These are phyloP conservation scores for Aspergillus quadrilineatus DNA, from an alignment of 2,329 filamentous ascomycete species.

Conservation along the genomic window DNA sequence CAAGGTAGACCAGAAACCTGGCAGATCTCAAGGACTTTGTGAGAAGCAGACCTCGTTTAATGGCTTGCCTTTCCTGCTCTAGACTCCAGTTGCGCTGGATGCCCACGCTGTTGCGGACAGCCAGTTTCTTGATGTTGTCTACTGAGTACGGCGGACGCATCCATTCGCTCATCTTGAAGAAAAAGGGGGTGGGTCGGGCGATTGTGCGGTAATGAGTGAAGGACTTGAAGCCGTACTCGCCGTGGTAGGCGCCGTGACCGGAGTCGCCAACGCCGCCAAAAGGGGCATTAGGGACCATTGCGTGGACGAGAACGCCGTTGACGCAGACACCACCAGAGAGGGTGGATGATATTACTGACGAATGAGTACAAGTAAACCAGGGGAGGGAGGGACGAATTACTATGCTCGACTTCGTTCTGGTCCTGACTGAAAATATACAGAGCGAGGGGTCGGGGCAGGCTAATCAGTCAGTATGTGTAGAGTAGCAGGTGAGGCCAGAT, in stretches of 20 bases:
- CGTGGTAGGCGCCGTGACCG: constrained; percentile 14
- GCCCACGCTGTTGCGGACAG: constrained; percentile 7
- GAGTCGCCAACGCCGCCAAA: constrained; percentile 16
- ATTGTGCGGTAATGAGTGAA: constrained; percentile 29
- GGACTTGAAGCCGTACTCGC: constrained; percentile 13
- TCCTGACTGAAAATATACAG: constrained; percentile 45
- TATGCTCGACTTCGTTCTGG: constrained; percentile 33
- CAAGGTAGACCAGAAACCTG: background rate
- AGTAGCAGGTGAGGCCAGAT: background rate
- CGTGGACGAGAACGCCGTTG: constrained; percentile 14
- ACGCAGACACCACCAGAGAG: constrained; percentile 14
- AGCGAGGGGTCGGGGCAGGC: constrained; percentile 38
- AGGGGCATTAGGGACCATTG: constrained; percentile 7
- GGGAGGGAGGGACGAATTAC: background rate
- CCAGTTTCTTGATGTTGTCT: constrained; percentile 11
- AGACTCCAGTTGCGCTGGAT: constrained; percentile 12
- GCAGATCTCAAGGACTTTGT: background rate
- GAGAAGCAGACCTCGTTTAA: constrained; percentile 5
- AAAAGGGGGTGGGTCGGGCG: constrained; percentile 8
- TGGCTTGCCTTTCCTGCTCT: constrained; percentile 11
- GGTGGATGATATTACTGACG: constrained; percentile 7
- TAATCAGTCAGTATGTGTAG: constrained; percentile 20
- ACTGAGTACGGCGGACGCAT: constrained; percentile 12
- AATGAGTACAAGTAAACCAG: background rate
- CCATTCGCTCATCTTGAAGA: background rate